phyloP scores from a whole-genome alignment of 139 green algal species.

The Edaphochlamys debaryana region DNA sequence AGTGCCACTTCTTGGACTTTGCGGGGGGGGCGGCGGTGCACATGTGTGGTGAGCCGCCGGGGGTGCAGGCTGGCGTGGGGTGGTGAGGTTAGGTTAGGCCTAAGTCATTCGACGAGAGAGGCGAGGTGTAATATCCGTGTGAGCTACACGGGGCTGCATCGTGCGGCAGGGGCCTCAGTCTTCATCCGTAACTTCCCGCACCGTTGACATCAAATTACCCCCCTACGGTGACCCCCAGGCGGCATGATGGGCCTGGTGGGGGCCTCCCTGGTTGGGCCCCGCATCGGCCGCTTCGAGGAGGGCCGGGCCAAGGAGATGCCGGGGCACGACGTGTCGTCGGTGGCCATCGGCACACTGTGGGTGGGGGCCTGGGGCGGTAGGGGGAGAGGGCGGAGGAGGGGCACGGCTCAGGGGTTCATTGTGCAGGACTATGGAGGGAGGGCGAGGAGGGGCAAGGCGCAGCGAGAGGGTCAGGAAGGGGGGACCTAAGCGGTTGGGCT shows the following conservation, averaged over 20 bases:
- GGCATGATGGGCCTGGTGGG: constrained; percentile 59
- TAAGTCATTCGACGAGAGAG: too few species aligned
- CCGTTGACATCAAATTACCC: too few species aligned
- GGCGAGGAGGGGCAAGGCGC: too few species aligned
- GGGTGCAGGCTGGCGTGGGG: background rate
- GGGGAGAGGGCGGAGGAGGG: background rate
- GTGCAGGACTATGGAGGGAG: too few species aligned
- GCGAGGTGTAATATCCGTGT: too few species aligned
- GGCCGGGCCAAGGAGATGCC: constrained; percentile 49
- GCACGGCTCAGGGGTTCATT: too few species aligned
- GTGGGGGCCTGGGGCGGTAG: background rate
- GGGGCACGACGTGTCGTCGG: constrained; percentile 59
- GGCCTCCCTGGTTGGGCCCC: constrained; percentile 44
- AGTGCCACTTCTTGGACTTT: constrained; percentile 63
- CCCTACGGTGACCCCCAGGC: constrained; percentile 31
- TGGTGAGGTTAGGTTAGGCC: too few species aligned
- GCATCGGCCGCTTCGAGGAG: constrained; percentile 61
- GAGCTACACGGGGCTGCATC: too few species aligned
- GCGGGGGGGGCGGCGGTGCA: constrained; percentile 59
- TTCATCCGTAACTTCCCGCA: too few species aligned
- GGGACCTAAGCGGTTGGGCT: too few species aligned
- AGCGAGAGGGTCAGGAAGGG: too few species aligned
- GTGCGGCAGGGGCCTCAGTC: too few species aligned
- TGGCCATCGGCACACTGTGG: constrained; percentile 54
- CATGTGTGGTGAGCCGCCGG: constrained; percentile 33